Evolutionary conservation across 352 stramenopile genomes (phyloP).

Genomic region (Pythium rishiriense): DNA sequence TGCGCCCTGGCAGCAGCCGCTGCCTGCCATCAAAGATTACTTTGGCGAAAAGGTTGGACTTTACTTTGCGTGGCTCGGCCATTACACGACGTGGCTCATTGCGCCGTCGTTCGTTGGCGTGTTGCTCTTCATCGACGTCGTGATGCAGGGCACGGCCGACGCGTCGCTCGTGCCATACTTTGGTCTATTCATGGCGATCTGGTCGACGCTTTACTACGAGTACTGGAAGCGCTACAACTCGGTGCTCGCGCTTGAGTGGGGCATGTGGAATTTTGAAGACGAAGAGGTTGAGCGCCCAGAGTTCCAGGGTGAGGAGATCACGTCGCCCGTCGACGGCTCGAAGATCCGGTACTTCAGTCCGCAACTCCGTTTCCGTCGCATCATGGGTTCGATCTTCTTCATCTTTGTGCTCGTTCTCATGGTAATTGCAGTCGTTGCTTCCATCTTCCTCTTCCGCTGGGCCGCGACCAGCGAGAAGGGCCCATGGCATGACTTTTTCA

Average conservation of each 20-base stretch:
- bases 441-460: constrained; percentile 78
- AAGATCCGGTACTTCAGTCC: constrained; percentile 81
- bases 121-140: constrained; percentile 86
- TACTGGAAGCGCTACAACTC: constrained; percentile 85
- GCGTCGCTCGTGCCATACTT: constrained; percentile 67
- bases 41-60: constrained; percentile 93
- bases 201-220: constrained; percentile 81
- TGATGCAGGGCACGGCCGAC: constrained; percentile 56
- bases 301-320: constrained; percentile 71
- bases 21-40: constrained; percentile 75
- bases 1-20: constrained; percentile 57
- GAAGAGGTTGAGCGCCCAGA: constrained; percentile 70
- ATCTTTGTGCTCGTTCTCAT: constrained; percentile 70
- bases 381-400: constrained; percentile 77
- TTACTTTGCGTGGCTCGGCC: constrained; percentile 96
- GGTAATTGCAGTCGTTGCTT: constrained; percentile 60
- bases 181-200: constrained; percentile 83
- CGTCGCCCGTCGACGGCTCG: constrained; percentile 69
- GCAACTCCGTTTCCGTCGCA: constrained; percentile 52
- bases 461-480: constrained; percentile 43
- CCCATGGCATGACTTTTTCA: constrained; percentile 63
- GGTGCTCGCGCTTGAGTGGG: constrained; percentile 68
- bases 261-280: constrained; percentile 72
- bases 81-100: constrained; percentile 95
- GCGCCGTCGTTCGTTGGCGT: constrained; percentile 88